phyloP scores from a whole-genome alignment of 2,329 filamentous ascomycete genomes.

The Dissoconium aciculare region DNA sequence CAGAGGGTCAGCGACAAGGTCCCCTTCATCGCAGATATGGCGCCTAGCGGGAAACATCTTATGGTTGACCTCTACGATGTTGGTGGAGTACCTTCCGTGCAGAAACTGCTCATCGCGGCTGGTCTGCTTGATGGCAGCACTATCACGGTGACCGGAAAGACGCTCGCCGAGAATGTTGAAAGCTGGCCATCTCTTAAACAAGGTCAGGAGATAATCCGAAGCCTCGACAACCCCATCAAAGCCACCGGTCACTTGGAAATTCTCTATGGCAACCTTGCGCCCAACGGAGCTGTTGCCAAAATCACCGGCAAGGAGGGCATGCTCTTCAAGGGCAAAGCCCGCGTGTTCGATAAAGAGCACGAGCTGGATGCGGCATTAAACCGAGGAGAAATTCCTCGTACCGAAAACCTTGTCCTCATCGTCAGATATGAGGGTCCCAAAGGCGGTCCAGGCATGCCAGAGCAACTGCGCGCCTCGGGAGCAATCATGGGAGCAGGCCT shows the following conservation, averaged over 20 bases:
- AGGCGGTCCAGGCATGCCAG: slow-evolving; percentile 90
- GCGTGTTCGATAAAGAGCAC: slow-evolving; percentile 76
- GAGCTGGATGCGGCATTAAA: slow-evolving; percentile 62
- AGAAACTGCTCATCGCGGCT: slow-evolving; percentile 69
- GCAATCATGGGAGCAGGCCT: slow-evolving; percentile 87
- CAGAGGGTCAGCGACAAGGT: slow-evolving; percentile 68
- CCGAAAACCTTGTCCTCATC: slow-evolving; percentile 74
- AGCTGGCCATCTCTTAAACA: slow-evolving; percentile 62
- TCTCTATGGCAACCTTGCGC: slow-evolving; percentile 72
- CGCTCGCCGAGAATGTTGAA: slow-evolving; percentile 65
- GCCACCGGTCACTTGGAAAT: slow-evolving; percentile 75
- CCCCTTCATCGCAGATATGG: slow-evolving; percentile 73
- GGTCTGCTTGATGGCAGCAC: slow-evolving; percentile 63
- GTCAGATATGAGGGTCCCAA: slow-evolving; percentile 90
- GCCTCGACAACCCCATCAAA: slow-evolving; percentile 73
- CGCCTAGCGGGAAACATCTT: slow-evolving; percentile 68
- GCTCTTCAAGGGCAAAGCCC: slow-evolving; percentile 62
- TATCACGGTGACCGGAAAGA: slow-evolving; percentile 70
- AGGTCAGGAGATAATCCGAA: slow-evolving; percentile 66
- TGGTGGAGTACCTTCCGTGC: slow-evolving; percentile 70
- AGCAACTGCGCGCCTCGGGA: slow-evolving; percentile 75
- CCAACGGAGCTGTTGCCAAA: slow-evolving; percentile 81
- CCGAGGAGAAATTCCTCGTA: slow-evolving; percentile 51
- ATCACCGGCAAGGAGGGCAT: slow-evolving; percentile 93
- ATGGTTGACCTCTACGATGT: slow-evolving; percentile 81